phyloP scores from a whole-genome alignment of 129 eudicot genomes.

The Tagetes patula region DNA sequence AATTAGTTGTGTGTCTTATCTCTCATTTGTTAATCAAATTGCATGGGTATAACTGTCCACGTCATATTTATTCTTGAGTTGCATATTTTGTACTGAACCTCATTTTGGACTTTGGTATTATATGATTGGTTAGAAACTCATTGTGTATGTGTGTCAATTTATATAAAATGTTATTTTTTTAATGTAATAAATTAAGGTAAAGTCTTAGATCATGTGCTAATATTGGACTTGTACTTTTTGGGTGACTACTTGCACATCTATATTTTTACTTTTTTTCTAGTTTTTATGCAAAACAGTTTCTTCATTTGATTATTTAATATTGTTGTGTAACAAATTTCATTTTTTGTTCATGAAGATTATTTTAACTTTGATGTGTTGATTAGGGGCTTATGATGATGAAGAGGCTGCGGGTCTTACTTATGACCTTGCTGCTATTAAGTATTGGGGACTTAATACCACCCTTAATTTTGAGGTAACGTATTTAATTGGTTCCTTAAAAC shows the following conservation, averaged over 20 bases:
- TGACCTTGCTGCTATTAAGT: conserved; percentile 81
- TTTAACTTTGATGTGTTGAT: not conserved
- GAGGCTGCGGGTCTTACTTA: conserved; percentile 74
- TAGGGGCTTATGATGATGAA: conserved; percentile 72
- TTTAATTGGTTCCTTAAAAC: too few relatives aligned
- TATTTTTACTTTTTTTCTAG: not conserved
- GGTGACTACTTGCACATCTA: not conserved
- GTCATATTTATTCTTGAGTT: not conserved
- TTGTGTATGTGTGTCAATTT: not conserved
- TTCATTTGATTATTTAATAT: not conserved
- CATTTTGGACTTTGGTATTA: not conserved
- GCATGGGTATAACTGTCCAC: not conserved
- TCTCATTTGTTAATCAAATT: not conserved
- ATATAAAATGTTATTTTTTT: not conserved
- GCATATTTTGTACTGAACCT: conserved; percentile 4
- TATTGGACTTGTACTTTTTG: not conserved
- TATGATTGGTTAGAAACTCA: not conserved
- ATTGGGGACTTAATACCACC: conserved; percentile 59
- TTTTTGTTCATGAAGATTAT: not conserved
- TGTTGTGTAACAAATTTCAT: not conserved
- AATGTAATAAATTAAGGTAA: not conserved
- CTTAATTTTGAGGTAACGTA: conserved; percentile 66
- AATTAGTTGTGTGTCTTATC: not conserved
- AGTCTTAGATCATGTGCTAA: conserved; percentile 6
- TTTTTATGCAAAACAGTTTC: not conserved